Percentiles rank a stretch among this genome's conserved stretches.
phyloP scores from a whole-genome alignment of 371 early-diverging fungal species.

The Chytridiales sp. region DNA sequence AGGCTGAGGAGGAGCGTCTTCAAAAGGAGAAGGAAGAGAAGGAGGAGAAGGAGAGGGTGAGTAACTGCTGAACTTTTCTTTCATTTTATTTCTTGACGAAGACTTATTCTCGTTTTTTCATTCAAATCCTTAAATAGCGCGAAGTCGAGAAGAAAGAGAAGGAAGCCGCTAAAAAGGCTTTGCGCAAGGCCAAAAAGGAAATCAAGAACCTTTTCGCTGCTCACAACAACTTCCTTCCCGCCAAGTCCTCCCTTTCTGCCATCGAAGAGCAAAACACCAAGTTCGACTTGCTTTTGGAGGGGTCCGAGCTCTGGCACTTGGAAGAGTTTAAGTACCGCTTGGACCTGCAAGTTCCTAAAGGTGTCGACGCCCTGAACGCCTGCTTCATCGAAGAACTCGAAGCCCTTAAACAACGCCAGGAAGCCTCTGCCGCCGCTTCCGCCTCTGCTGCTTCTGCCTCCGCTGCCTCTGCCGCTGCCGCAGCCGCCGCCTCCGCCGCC shows the following conservation, averaged over 20 bases:
- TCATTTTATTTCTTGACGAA: neutral
- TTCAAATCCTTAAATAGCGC: no score
- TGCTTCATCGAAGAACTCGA: constrained; percentile 34
- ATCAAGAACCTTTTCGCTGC: constrained; percentile 75
- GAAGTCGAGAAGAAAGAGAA: constrained; percentile 41
- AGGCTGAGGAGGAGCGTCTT: constrained; percentile 39
- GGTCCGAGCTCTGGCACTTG: constrained; percentile 31
- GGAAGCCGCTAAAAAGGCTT: constrained; percentile 67
- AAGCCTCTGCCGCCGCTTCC: constrained; percentile 6
- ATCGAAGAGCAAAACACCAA: constrained; percentile 31
- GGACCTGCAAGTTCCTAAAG: constrained; percentile 28
- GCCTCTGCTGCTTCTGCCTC: neutral
- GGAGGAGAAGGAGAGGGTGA: constrained; percentile 38
- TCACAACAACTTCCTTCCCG: constrained; percentile 72
- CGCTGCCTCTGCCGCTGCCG: constrained; percentile 4
- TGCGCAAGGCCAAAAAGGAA: constrained; percentile 90
- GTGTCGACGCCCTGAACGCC: constrained; percentile 25
- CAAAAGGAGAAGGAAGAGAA: constrained; percentile 37
- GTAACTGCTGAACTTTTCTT: neutral
- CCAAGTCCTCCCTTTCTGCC: constrained; percentile 22
- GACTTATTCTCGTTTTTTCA: neutral
- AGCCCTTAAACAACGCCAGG: constrained; percentile 21
- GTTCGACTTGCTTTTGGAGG: constrained; percentile 35
- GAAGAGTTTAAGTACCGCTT: constrained; percentile 38
- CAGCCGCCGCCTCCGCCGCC: neutral